A percentile compares a stretch with the other conserved stretches of the same genome.
phyloP scores from a whole-genome alignment of 1,284 basidiomycete genomes.

The Schizopora paradoxa region DNA sequence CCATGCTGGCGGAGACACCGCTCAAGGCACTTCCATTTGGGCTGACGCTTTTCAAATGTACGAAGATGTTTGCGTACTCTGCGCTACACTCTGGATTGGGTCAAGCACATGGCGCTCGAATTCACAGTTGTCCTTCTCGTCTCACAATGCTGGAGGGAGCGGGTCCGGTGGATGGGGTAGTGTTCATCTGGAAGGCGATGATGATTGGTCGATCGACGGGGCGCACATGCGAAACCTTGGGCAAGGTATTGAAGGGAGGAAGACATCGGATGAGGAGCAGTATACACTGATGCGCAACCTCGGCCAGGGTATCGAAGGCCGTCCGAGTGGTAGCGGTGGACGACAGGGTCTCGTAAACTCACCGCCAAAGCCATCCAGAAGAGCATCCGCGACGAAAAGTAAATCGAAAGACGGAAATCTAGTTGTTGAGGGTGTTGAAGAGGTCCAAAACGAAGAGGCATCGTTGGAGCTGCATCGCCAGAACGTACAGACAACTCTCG shows the following conservation, averaged over 20 bases:
- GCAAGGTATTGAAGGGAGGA: conserved; percentile 62
- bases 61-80: conserved; percentile 75
- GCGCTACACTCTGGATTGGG: conserved; percentile 75
- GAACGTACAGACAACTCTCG: conserved; percentile 54
- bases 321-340: background rate
- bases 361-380: background rate
- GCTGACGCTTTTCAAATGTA: conserved; percentile 74
- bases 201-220: conserved; percentile 34
- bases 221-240: conserved; percentile 52
- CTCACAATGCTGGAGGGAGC: conserved; percentile 32
- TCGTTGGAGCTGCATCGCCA: conserved; percentile 33
- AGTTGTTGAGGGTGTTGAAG: background rate
- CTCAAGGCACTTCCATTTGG: conserved; percentile 40
- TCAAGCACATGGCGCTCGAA: conserved; percentile 58
- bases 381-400: background rate
- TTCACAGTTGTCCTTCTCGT: conserved; percentile 42
- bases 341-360: background rate
- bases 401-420: background rate
- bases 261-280: conserved; percentile 25
- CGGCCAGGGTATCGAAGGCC: conserved; percentile 15
- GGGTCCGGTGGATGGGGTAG: conserved; percentile 44
- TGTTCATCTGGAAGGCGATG: conserved; percentile 57
- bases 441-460: conserved; percentile 18
- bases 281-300: conserved; percentile 12
- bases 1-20: conserved; percentile 33